Conservation (phyloP, 176 grass and related monocot genomes). For the Oryza glaberrima region DNA sequence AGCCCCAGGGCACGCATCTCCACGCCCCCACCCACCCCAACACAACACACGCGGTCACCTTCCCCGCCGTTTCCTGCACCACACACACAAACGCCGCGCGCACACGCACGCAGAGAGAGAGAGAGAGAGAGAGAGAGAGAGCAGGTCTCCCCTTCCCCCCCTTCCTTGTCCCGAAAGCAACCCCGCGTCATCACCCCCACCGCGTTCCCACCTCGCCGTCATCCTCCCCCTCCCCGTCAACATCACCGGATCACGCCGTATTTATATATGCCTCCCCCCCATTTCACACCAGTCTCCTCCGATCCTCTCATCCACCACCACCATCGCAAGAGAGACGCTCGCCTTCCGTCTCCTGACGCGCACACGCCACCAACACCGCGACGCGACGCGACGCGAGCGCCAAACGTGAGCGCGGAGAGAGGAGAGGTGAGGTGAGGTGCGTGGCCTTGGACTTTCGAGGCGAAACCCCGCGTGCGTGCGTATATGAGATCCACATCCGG, state of each 20-base stretch:
- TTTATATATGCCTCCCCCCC: constrained; percentile 34
- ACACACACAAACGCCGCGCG: background rate
- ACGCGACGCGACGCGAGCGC: background rate
- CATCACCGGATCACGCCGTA: constrained; percentile 30
- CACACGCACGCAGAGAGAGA: background rate
- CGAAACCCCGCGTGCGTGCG: background rate
- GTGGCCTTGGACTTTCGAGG: background rate
- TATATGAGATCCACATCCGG: constrained; percentile 71
- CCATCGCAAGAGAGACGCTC: background rate
- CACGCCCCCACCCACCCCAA: background rate
- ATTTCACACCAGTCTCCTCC: constrained; percentile 60
- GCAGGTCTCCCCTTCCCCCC: background rate
- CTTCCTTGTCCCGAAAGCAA: constrained; percentile 65
- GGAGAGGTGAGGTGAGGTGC: background rate
- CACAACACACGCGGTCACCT: background rate
- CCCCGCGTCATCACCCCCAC: background rate
- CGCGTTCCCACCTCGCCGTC: constrained; percentile 49
- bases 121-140: too few relatives aligned
- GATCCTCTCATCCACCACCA: background rate
- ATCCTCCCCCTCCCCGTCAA: background rate
- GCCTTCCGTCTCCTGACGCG: constrained; percentile 37
- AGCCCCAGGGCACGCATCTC: constrained; percentile 31
- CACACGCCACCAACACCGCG: constrained; percentile 36
- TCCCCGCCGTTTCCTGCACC: background rate
- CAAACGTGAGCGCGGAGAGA: background rate